Evolutionary conservation across 148 eudicot genomes (phyloP), one percentile per base, ranked within the genome.

Genomic region (Polygonum maritimum): DNA sequence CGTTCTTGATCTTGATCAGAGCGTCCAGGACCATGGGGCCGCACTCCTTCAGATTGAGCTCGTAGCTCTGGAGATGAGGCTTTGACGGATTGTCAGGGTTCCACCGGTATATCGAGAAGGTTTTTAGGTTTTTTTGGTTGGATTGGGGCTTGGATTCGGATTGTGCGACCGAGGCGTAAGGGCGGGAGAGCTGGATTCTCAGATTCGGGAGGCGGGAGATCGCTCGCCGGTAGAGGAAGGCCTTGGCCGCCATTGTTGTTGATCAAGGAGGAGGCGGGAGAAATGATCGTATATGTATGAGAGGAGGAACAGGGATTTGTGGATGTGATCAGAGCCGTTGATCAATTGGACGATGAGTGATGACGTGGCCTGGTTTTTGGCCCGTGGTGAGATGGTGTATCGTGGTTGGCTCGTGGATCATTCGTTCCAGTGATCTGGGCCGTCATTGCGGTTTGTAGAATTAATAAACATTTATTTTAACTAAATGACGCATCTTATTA

Each of bases 1-100:
- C 99, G 86, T 90, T 95, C 81, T 95, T 95, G 77, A 95, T 95
- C 82, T 95, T 95, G 84, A 95, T 92, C 0, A 95, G 87, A 22
- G 99, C 99, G 78, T 95, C 99, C 3, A 95, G 81, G 3, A 92
- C 94, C 99, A 95, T 95, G 3, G 99, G 99, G 0, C 99, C 99
- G 48, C 99, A 95, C 7, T 92, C 89, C 74, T 90, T 92, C 75
- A 92, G 97, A 33, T 95, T 84, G 80, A 92, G 92, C 21, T 91
- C 78, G 88, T 80, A 95, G 77, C 83, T 78, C 48, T 91, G 65
- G 69, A 92, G 88, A 38, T 82, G 76, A 0, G 99, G 97, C 13
- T 95, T 95, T 2, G 80, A 35, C 0, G 99, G 92, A 47, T 80
- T 81, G 55, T 89, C 89, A 0, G 97, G 99, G 76, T 79, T 90